These are phyloP conservation scores for Cladosporium austrohemisphaericum DNA, from an alignment of 2,329 filamentous ascomycete species.

Conservation along the genomic window DNA sequence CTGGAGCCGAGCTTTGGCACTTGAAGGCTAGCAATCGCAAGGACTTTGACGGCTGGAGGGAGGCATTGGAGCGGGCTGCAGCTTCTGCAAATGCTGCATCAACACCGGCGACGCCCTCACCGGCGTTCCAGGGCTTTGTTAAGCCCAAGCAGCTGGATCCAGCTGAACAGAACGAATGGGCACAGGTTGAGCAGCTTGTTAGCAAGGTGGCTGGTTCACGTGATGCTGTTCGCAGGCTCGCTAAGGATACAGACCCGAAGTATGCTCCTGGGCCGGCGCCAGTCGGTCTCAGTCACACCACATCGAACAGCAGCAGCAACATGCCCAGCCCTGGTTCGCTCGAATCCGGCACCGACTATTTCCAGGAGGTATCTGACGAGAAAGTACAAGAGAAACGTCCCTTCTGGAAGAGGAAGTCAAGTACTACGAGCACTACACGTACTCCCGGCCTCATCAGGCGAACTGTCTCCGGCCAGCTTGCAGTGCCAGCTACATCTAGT, in stretches of 20 bases:
- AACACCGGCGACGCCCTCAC: constrained; percentile 29
- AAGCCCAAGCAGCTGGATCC: constrained; percentile 27
- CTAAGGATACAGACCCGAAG: constrained; percentile 75
- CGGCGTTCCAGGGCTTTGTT: constrained; percentile 17
- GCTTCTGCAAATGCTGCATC: constrained; percentile 26
- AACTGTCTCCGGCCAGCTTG: constrained; percentile 53
- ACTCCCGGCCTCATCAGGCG: constrained; percentile 43
- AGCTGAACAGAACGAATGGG: constrained; percentile 79
- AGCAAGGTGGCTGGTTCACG: constrained; percentile 82
- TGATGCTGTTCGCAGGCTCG: constrained; percentile 81
- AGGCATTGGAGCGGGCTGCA: constrained; percentile 72
- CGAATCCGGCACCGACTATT: constrained; percentile 34
- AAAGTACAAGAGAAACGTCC: constrained; percentile 57
- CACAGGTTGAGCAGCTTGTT: constrained; percentile 77
- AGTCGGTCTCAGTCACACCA: constrained; percentile 31
- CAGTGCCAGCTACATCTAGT: constrained; percentile 42
- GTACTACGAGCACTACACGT: constrained; percentile 47
- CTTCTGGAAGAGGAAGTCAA: constrained; percentile 92
- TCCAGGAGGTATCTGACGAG: constrained; percentile 29
- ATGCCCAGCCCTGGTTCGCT: constrained; percentile 36
- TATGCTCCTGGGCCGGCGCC: constrained; percentile 41
- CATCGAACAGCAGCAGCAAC: constrained; percentile 27
- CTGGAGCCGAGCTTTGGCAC: constrained; percentile 96
- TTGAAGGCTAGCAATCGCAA: constrained; percentile 75
- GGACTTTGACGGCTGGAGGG: constrained; percentile 85